Evolutionary conservation across 108 stramenopile genomes (phyloP).

Genomic region (Aureococcus anophagefferens): DNA sequence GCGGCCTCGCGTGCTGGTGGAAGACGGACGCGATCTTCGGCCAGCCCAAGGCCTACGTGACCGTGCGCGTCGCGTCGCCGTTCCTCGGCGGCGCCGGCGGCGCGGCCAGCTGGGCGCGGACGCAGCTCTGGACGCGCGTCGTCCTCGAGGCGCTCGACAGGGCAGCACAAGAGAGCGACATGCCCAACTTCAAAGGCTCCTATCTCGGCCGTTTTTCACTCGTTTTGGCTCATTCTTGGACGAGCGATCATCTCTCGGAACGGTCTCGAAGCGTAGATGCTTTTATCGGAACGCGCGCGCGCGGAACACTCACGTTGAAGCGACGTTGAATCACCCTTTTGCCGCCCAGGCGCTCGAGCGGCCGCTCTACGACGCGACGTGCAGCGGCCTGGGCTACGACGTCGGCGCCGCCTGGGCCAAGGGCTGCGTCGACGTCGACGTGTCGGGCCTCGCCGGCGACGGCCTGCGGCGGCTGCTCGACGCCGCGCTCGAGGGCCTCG

Average conservation of each 20-base stretch:
- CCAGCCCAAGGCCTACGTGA: not conserved
- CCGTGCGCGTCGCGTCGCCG: not conserved
- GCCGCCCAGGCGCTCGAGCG: slow-evolving; percentile 21
- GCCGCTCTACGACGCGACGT: slow-evolving; percentile 29
- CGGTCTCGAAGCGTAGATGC: too few species aligned
- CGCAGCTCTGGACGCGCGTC: slow-evolving; percentile 12
- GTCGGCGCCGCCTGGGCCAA: not conserved
- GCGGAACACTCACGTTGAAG: too few species aligned
- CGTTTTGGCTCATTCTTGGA: too few species aligned
- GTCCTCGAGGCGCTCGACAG: slow-evolving; percentile 21
- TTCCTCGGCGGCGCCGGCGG: too few species aligned
- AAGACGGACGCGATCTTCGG: not conserved
- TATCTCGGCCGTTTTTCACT: too few species aligned
- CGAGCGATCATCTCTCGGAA: too few species aligned
- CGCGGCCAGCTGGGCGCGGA: too few species aligned
- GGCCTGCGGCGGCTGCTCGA: not conserved
- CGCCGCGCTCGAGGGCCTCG: slow-evolving; percentile 17
- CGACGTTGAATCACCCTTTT: too few species aligned
- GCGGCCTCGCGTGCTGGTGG: not conserved
- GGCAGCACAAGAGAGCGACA: slow-evolving; percentile 27
- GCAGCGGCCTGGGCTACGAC: slow-evolving; percentile 13
- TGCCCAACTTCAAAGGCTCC: too few species aligned
- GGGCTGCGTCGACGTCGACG: not conserved
- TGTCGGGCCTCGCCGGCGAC: not conserved
- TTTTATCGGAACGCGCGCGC: too few species aligned